Base-by-base conservation (phyloP, 306 rosid genomes). In the Sicyos edulis region DNA sequence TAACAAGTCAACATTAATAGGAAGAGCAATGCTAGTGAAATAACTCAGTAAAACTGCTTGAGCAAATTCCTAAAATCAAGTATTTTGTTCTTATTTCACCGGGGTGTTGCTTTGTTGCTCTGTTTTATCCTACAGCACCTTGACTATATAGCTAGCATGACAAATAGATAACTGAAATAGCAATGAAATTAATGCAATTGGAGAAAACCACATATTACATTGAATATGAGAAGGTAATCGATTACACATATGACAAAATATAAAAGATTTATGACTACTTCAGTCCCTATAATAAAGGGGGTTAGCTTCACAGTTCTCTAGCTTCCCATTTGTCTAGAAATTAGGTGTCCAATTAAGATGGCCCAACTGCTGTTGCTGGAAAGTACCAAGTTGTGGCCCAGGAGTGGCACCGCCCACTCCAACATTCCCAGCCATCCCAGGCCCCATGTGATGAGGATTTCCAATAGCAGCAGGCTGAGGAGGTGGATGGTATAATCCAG, bases 321-420 rank as follows among this genome's bases (percentile, higher is more conserved):
- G 60, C 57, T 74, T 26, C 68, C 60, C 68, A 40, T 74, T 62
- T 62, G 26, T 68, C 89, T 87, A 95, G 92, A 95, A 95, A 86
- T 87, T 95, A 73, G 92, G 60, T 71, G 95, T 83, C 99, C 99
- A 95, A 69, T 89, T 90, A 85, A 90, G 83, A 70, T 91, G 99
- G 14, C 91, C 87, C 85, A 95, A 73, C 65, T 88, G 97, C 59
- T 95, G 85, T 47, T 91, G 97, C 88, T 91, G 99, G 79, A 91
- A 91, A 24, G 95, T 87, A 80, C 97, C 93, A 61, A 87, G 91
- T 83, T 91, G 99, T 72, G 92, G 78, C 74, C 99, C 97, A 8
- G 99, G 95, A 76, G 97, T 86, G 37, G 92, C 86, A 37, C 86
- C 85, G 0, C 90, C 96, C 62, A 90, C 96, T 71, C 98, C 97